phyloP scores from a whole-genome alignment of 2,329 filamentous ascomycete genomes.

The Blastomyces silverae region DNA sequence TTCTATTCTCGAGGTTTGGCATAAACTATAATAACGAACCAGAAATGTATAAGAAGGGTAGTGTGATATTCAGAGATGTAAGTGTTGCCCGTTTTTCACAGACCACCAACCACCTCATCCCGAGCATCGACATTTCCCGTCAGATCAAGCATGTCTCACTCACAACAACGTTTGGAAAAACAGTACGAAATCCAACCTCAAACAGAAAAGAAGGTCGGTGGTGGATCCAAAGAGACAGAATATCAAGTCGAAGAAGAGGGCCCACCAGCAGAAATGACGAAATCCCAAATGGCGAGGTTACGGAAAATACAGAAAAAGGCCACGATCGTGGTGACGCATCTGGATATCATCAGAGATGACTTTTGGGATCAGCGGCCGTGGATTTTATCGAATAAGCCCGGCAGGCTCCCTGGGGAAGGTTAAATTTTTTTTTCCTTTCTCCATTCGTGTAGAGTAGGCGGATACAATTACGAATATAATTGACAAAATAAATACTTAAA shows the following conservation, averaged over 20 bases:
- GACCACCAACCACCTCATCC: no score
- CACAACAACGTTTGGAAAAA: neutral
- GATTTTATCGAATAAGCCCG: constrained; percentile 68
- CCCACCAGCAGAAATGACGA: constrained; percentile 54
- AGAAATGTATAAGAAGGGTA: constrained; percentile 89
- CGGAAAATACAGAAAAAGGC: constrained; percentile 76
- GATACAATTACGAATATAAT: neutral
- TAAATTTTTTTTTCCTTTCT: neutral
- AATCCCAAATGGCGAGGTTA: constrained; percentile 75
- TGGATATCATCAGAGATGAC: constrained; percentile 90
- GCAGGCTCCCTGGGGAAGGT: constrained; percentile 55
- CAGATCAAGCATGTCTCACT: neutral
- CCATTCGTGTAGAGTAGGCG: neutral
- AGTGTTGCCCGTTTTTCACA: constrained; percentile 26
- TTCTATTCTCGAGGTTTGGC: constrained; percentile 76
- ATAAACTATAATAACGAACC: constrained; percentile 98
- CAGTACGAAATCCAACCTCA: constrained; percentile 65
- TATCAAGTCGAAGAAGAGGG: constrained; percentile 27
- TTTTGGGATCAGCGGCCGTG: constrained; percentile 89
- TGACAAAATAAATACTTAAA: neutral
- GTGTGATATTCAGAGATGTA: constrained; percentile 77
- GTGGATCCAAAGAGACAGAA: constrained; percentile 45
- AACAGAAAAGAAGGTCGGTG: constrained; percentile 34
- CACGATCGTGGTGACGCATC: constrained; percentile 70
- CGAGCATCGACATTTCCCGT: neutral